A percentile compares a stretch with the other conserved stretches of the same genome.
Evolutionary conservation across 306 rosid genomes (phyloP).

Genomic region (Gynostemma pentaphyllum): DNA sequence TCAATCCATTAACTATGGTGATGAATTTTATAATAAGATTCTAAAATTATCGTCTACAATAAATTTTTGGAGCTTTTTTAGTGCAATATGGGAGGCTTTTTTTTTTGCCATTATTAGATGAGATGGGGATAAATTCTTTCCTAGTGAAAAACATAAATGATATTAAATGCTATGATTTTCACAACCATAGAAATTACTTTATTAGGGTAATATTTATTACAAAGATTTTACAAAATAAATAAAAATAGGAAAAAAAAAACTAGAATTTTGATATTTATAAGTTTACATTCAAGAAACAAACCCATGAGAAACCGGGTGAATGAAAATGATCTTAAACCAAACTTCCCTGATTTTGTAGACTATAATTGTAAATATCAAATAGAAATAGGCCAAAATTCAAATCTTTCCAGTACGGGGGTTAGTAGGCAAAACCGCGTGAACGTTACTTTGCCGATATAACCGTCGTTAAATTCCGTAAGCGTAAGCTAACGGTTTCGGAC

Average conservation of each 20-base stretch:
- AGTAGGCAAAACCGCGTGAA: conserved; percentile 7
- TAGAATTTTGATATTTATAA: background rate
- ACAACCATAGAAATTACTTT: background rate
- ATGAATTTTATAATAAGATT: too few relatives aligned
- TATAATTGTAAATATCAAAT: background rate
- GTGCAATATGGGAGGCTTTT: too few relatives aligned
- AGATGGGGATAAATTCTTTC: too few relatives aligned
- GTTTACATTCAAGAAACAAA: background rate
- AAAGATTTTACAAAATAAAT: too few relatives aligned
- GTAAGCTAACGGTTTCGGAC: background rate
- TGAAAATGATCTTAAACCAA: background rate
- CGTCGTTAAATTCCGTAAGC: background rate
- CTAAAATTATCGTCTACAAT: too few relatives aligned
- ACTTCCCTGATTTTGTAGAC: too few relatives aligned
- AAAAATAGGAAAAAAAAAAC: too few relatives aligned
- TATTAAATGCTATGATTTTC: too few relatives aligned
- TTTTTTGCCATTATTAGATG: too few relatives aligned
- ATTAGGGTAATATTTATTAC: background rate
- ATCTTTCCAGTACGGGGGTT: background rate
- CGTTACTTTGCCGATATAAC: background rate
- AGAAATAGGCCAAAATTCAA: background rate
- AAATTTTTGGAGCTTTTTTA: too few relatives aligned
- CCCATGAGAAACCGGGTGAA: background rate
- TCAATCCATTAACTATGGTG: too few relatives aligned
- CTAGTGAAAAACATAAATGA: too few relatives aligned